phyloP scores from a whole-genome alignment of 257 asterid species.

The Fraxinus cuspidata region DNA sequence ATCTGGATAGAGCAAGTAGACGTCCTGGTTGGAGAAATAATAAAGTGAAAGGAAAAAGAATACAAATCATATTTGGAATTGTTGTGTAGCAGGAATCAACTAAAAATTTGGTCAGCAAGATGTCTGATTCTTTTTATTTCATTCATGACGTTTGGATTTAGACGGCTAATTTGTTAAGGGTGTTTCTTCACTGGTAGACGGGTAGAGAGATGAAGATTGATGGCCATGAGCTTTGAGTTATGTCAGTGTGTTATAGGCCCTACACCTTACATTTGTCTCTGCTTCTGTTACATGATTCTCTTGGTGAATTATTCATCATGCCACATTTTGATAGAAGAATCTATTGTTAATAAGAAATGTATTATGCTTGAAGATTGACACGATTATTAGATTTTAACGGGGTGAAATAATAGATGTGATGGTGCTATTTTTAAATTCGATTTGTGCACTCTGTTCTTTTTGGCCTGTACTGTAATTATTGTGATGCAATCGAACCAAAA shows the following conservation, averaged over 20 bases:
- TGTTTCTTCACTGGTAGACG: not conserved
- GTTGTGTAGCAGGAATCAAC: not conserved
- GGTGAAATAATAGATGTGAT: not conserved
- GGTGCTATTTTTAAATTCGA: not conserved
- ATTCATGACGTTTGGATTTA: not conserved
- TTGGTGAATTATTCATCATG: not conserved
- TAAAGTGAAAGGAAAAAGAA: not conserved
- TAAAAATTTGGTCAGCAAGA: not conserved
- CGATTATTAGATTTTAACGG: not conserved
- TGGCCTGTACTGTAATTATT: not conserved
- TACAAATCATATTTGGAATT: not conserved
- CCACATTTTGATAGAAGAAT: not conserved
- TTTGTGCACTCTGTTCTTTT: not conserved
- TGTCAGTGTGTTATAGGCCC: slow-evolving; percentile 12
- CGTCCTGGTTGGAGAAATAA: slow-evolving; percentile 15
- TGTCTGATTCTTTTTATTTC: slow-evolving; percentile 10
- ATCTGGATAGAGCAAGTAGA: slow-evolving; percentile 19
- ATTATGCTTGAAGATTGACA: not conserved
- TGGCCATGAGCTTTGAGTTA: slow-evolving; percentile 4
- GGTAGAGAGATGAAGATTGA: slow-evolving; percentile 13
- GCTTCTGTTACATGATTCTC: slow-evolving; percentile 5
- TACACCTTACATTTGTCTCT: slow-evolving; percentile 7
- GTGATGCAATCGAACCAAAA: not conserved
- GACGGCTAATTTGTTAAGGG: slow-evolving; percentile 15
- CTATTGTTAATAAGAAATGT: not conserved